Conservation (phyloP, 768 basidiomycete genomes). For the Filobasidium floriforme region DNA sequence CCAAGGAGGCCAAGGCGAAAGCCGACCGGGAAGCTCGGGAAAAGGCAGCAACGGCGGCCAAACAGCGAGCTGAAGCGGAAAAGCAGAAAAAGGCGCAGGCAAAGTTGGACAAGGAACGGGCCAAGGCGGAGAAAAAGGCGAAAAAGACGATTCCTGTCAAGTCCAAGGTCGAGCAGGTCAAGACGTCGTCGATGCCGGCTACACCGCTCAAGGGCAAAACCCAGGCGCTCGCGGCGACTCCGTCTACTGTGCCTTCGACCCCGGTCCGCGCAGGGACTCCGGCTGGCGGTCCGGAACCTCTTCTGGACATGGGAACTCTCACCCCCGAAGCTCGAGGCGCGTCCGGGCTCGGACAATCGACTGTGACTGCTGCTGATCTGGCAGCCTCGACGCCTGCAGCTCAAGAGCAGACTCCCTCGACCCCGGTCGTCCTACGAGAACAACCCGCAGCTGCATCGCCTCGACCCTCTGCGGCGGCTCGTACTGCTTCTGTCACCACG, state of each 20-base stretch:
- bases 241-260: background rate
- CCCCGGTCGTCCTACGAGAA: background rate
- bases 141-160: background rate
- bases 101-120: slow-evolving; percentile 17
- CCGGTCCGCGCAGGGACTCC: background rate
- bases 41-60: slow-evolving; percentile 26
- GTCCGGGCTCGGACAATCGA: no score
- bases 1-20: slow-evolving; percentile 26
- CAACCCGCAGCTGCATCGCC: background rate
- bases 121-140: slow-evolving; percentile 14
- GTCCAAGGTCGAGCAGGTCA: background rate
- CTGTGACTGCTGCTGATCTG: no score
- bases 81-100: slow-evolving; percentile 16
- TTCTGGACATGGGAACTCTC: no score
- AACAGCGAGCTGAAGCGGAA: slow-evolving; percentile 28
- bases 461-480: background rate
- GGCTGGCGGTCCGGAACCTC: no score
- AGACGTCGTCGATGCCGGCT: slow-evolving; percentile 12
- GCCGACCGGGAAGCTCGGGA: slow-evolving; percentile 32
- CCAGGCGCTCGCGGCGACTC: slow-evolving; percentile 10
- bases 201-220: slow-evolving; percentile 18
- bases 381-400: no score
- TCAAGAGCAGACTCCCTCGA: background rate
- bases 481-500: background rate
- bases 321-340: no score